Conservation (phyloP, 441 rosid species). For the Breynia disticha region DNA sequence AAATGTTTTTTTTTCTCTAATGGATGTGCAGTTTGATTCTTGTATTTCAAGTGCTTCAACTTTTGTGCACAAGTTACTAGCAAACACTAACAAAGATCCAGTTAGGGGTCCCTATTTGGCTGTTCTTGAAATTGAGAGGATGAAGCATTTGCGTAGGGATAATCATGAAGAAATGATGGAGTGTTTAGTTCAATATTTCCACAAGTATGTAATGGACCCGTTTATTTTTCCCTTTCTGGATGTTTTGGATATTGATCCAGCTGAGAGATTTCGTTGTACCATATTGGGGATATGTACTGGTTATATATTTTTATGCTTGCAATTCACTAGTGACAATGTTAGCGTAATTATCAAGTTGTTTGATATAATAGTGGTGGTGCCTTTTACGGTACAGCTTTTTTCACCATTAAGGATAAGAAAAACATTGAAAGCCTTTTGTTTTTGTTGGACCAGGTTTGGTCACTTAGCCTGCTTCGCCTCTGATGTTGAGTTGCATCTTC, state of each 20-base stretch:
- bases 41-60: slow-evolving; percentile 59
- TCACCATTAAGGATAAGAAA: not conserved
- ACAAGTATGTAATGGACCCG: slow-evolving; percentile 35
- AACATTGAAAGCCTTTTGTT: not conserved
- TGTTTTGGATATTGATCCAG: not conserved
- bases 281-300: no score
- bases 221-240: not conserved
- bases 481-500: slow-evolving; percentile 67
- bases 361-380: no score
- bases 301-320: no score
- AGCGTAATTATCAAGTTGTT: no score
- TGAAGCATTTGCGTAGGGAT: slow-evolving; percentile 65
- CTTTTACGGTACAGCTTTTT: no score
- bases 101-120: slow-evolving; percentile 76
- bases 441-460: slow-evolving; percentile 63
- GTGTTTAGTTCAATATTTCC: slow-evolving; percentile 57
- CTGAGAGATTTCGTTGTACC: no score
- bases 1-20: slow-evolving; percentile 16
- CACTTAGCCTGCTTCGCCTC: slow-evolving; percentile 86
- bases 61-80: slow-evolving; percentile 58
- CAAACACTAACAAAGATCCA: slow-evolving; percentile 34
- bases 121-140: slow-evolving; percentile 77
- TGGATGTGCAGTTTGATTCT: slow-evolving; percentile 65
- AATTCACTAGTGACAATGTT: no score
- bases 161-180: slow-evolving; percentile 50